Evolutionary conservation across 208 protist species (phyloP).

Genomic region (Paratrypanosoma confusum): DNA sequence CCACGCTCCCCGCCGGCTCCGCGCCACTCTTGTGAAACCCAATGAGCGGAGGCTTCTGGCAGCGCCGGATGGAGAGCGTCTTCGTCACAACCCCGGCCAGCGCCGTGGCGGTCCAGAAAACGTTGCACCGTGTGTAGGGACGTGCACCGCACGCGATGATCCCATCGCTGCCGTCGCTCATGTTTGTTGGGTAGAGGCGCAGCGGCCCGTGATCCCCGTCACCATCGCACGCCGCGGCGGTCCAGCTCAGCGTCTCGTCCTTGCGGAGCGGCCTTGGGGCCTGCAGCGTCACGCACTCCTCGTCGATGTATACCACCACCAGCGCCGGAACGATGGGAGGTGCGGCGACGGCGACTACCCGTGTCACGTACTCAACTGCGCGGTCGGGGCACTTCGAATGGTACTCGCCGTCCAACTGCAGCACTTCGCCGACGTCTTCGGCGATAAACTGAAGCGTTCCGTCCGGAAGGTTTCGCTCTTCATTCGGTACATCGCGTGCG

Average conservation of each 20-base stretch:
- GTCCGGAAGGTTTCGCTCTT: slow-evolving; percentile 31
- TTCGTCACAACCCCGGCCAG: slow-evolving; percentile 38
- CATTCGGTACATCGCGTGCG: slow-evolving; percentile 56
- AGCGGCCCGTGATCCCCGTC: neutral
- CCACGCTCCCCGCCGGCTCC: slow-evolving; percentile 12
- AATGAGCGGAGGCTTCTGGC: slow-evolving; percentile 48
- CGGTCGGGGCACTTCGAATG: slow-evolving; percentile 53
- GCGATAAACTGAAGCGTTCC: slow-evolving; percentile 60
- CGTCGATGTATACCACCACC: slow-evolving; percentile 66
- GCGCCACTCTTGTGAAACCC: slow-evolving; percentile 35
- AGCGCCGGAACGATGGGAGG: slow-evolving; percentile 36
- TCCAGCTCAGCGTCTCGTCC: slow-evolving; percentile 59
- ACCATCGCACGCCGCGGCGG: slow-evolving; percentile 20
- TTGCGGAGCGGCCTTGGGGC: slow-evolving; percentile 47
- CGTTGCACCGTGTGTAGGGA: slow-evolving; percentile 52
- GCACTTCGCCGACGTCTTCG: slow-evolving; percentile 48
- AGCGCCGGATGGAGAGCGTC: slow-evolving; percentile 74
- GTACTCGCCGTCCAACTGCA: slow-evolving; percentile 27
- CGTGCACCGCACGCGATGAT: slow-evolving; percentile 53
- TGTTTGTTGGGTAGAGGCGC: slow-evolving; percentile 2
- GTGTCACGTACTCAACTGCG: slow-evolving; percentile 35
- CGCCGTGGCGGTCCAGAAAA: slow-evolving; percentile 57
- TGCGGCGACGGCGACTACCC: slow-evolving; percentile 40
- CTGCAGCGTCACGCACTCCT: slow-evolving; percentile 42
- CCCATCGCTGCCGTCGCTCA: slow-evolving; percentile 1